phyloP scores from a whole-genome alignment of 2,329 filamentous ascomycete species.

The Parastagonospora nodorum region DNA sequence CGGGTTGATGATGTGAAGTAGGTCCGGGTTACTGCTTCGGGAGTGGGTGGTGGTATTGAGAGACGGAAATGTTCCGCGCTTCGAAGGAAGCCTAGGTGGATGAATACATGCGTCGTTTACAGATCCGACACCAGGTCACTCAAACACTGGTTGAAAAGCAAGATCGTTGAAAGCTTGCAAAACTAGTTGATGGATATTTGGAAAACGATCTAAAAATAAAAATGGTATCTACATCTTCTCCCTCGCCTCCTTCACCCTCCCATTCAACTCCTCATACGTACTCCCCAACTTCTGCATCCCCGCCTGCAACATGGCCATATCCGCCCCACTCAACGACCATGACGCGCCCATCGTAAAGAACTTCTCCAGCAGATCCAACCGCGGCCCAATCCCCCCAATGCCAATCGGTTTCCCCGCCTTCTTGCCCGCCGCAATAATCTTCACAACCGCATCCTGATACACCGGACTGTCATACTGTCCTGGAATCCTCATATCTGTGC shows the following conservation, averaged over 20 bases:
- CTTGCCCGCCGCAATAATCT: conserved; percentile 45
- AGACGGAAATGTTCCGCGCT: no score
- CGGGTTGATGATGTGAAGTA: no score
- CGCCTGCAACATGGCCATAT: conserved; percentile 44
- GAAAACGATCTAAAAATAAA: no score
- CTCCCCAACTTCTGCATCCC: conserved; percentile 44
- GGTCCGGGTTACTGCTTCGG: no score
- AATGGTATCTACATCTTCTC: no score
- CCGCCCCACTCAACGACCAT: conserved; percentile 47
- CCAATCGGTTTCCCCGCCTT: conserved; percentile 50
- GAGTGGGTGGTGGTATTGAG: no score
- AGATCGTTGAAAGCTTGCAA: no score
- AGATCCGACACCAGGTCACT: no score
- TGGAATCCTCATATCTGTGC: conserved; percentile 51
- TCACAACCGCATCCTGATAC: conserved; percentile 30
- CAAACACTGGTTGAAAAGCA: no score
- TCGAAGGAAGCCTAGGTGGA: no score
- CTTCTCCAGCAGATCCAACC: conserved; percentile 51
- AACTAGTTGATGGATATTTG: no score
- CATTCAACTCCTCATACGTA: conserved; percentile 15
- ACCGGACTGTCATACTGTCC: conserved; percentile 47
- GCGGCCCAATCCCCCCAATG: conserved; percentile 48
- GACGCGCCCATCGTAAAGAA: conserved; percentile 47
- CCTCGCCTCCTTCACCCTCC: conserved; percentile 11
- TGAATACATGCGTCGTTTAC: no score